phyloP scores from a whole-genome alignment of 352 stramenopile species.

The Pythium insidiosum region DNA sequence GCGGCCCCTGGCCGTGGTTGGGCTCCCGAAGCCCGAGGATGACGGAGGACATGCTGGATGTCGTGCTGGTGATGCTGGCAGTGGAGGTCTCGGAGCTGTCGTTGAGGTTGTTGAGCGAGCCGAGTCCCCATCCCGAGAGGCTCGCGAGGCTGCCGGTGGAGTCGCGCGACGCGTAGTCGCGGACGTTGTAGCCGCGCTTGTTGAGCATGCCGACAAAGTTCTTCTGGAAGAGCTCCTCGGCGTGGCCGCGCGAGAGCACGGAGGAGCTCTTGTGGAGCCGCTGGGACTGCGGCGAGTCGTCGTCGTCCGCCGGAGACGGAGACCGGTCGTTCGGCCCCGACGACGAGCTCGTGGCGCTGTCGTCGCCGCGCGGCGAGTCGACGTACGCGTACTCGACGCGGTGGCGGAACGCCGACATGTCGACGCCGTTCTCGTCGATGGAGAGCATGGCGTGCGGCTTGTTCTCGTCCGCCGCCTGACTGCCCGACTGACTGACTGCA shows the following conservation, averaged over 20 bases:
- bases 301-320: no score
- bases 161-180: no score
- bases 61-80: slow-evolving; percentile 46
- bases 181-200: slow-evolving; percentile 79
- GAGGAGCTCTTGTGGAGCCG: no score
- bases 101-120: slow-evolving; percentile 18
- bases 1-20: slow-evolving; percentile 62
- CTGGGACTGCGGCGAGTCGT: no score
- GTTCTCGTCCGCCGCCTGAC: no score
- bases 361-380: slow-evolving; percentile 3
- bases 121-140: no score
- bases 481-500: no score
- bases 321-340: neutral
- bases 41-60: slow-evolving; percentile 57
- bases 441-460: slow-evolving; percentile 1
- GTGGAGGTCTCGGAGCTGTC: slow-evolving; percentile 56
- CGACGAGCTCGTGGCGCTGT: slow-evolving; percentile 1
- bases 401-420: slow-evolving; percentile 6
- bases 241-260: no score
- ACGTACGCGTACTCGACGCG: slow-evolving; percentile 8
- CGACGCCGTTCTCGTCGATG: slow-evolving; percentile 4
- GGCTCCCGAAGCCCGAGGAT: slow-evolving; percentile 64
- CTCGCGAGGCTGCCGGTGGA: no score
- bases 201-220: slow-evolving; percentile 73
- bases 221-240: slow-evolving; percentile 58